phyloP scores from a whole-genome alignment of 768 basidiomycete species.

The Chalciporus piperatus region DNA sequence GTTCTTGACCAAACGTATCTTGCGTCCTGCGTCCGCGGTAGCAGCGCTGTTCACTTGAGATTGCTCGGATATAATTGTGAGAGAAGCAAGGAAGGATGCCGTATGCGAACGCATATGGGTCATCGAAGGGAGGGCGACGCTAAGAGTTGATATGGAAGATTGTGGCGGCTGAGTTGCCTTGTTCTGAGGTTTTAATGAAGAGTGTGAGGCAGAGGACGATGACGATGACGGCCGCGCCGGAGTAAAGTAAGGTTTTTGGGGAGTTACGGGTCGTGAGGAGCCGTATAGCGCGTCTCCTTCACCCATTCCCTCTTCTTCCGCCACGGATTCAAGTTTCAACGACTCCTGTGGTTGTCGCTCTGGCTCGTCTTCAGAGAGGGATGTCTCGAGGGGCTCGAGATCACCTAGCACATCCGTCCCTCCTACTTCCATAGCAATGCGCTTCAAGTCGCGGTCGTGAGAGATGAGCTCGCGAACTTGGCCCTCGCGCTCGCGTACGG shows the following conservation, averaged over 20 bases:
- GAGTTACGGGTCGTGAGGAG: slow-evolving; percentile 40
- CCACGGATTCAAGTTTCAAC: slow-evolving; percentile 33
- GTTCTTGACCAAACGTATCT: slow-evolving; percentile 82
- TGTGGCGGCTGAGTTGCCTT: slow-evolving; percentile 17
- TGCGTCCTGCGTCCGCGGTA: slow-evolving; percentile 81
- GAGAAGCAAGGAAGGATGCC: slow-evolving; percentile 67
- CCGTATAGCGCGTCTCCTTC: slow-evolving; percentile 44
- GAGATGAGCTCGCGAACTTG: slow-evolving; percentile 78
- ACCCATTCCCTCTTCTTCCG: slow-evolving; percentile 39
- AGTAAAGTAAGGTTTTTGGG: slow-evolving; percentile 58
- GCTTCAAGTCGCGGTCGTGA: slow-evolving; percentile 76
- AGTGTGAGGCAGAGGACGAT: slow-evolving; percentile 50
- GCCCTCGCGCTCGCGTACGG: slow-evolving; percentile 71
- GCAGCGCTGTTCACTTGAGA: slow-evolving; percentile 86
- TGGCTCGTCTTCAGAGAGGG: slow-evolving; percentile 28
- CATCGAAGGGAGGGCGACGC: slow-evolving; percentile 55
- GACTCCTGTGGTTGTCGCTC: slow-evolving; percentile 28
- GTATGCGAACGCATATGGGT: slow-evolving; percentile 72
- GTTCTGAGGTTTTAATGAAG: slow-evolving; percentile 25
- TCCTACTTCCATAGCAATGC: slow-evolving; percentile 73
- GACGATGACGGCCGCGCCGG: slow-evolving; percentile 44
- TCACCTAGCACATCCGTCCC: slow-evolving; percentile 70
- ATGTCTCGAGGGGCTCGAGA: slow-evolving; percentile 61
- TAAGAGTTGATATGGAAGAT: slow-evolving; percentile 31
- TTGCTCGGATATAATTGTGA: slow-evolving; percentile 79